Base-by-base conservation (phyloP, 163 green algal species). In the Coccomyxa subellipsoidea region DNA sequence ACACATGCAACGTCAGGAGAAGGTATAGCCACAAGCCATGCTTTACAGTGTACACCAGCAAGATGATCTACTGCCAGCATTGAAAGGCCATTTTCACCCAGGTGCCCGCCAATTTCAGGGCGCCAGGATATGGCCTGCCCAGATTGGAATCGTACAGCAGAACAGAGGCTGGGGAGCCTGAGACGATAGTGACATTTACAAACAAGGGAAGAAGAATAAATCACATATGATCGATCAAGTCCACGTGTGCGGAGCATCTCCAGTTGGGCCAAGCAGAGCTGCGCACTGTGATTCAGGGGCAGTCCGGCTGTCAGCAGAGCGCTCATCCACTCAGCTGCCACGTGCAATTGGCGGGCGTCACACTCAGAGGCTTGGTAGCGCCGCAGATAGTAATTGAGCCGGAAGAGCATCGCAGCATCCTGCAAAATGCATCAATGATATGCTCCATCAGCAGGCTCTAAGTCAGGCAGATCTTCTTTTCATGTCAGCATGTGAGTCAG, bases 321-420 rank as follows among this genome's bases (percentile, higher is more conserved):
- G 21, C 21, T 27, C 21, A 81, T 32, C 81, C 47, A 79, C 36
- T 85, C 54, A 12, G 40, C 82, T 2, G 78, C 76, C 18, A 69
- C 54, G 8, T 77, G 32, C 7, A 85, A 34, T 37, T 75, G 76
- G 10, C 66, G 32, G 2, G 76, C 76, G 66, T 85, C 82, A 7
- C 71, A 76, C 18, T 77, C 69, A 7, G 54, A 31, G 53, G 76
- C 82, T 6, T 77, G 39, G 76, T 82, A 85, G 9, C 82, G 75
- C 18, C 75, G 76, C 75, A 85, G 38, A 38, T 80, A 82, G 27
- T 82, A 35, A 21, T 73, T 35, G 10, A 82, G 29, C 2, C 82
- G 82, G 27, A 66, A 81, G 34, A 75, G 71, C 32, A 54, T 29
- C 1, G 76, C 71, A 8, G 59, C 59, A 75, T 78, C 37, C 76